Conservation (phyloP, 2,329 filamentous ascomycete species). For the Fusarium piperis region DNA sequence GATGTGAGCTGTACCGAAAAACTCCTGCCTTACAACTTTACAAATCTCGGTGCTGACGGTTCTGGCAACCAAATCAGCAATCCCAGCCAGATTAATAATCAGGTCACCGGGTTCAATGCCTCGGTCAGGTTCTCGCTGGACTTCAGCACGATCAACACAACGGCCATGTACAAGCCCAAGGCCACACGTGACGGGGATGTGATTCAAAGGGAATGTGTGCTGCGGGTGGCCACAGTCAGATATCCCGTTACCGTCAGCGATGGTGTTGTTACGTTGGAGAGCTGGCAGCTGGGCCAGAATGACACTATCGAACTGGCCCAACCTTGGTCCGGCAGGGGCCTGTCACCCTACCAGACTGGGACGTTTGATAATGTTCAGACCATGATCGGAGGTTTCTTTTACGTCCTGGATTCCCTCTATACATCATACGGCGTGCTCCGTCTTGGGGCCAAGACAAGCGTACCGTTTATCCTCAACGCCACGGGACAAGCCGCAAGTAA, state of each 20-base stretch:
- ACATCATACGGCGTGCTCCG: neutral
- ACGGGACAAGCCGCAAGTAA: neutral
- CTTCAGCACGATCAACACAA: neutral
- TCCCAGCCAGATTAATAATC: neutral
- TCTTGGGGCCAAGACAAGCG: neutral
- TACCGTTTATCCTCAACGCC: neutral
- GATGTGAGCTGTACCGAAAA: neutral
- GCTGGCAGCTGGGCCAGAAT: neutral
- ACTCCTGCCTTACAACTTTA: neutral
- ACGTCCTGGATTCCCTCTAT: neutral
- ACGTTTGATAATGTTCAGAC: neutral
- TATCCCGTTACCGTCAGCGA: neutral
- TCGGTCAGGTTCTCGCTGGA: neutral
- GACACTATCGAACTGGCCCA: neutral
- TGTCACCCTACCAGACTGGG: neutral
- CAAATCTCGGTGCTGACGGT: neutral
- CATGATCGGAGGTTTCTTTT: neutral
- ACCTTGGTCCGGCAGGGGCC: neutral
- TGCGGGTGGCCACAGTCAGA: neutral
- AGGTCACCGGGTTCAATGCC: neutral
- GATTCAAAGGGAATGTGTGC: neutral
- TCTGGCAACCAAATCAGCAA: neutral
- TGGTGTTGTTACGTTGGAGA: neutral
- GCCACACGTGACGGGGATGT: neutral
- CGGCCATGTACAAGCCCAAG: neutral